Percentiles rank a stretch among this genome's conserved stretches.
phyloP scores from a whole-genome alignment of 2,329 filamentous ascomycete genomes.

The Phoma herbarum region DNA sequence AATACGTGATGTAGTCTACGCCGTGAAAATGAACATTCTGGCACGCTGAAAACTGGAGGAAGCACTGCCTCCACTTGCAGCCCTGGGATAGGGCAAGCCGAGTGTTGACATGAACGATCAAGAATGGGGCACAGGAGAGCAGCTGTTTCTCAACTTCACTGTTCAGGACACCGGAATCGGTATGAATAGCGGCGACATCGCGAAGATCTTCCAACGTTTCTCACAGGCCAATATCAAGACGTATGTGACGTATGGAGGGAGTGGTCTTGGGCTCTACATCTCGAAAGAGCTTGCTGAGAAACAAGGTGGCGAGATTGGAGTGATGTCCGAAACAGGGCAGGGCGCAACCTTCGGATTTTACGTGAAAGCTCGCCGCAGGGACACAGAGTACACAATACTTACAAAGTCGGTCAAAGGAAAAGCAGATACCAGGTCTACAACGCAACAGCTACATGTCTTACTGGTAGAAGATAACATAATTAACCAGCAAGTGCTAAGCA shows the following conservation, averaged over 20 bases:
- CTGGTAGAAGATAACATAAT: slow-evolving; percentile 53
- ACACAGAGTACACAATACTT: not conserved
- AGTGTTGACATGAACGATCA: slow-evolving; percentile 5
- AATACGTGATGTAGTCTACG: too few relatives aligned
- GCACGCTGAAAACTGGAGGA: too few relatives aligned
- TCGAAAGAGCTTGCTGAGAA: slow-evolving; percentile 36
- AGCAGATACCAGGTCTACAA: not conserved
- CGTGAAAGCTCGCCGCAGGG: slow-evolving; percentile 25
- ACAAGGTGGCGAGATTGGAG: slow-evolving; percentile 37
- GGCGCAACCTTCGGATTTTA: slow-evolving; percentile 39
- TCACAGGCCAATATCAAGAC: slow-evolving; percentile 35
- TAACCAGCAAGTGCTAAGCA: slow-evolving; percentile 49
- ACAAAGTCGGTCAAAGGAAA: not conserved
- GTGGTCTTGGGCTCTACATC: slow-evolving; percentile 42
- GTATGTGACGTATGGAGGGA: slow-evolving; percentile 47
- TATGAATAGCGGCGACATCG: not conserved
- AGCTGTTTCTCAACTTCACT: slow-evolving; percentile 12
- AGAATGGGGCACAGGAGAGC: slow-evolving; percentile 28
- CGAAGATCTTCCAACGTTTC: slow-evolving; percentile 33
- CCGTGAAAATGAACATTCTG: too few relatives aligned
- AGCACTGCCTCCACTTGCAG: too few relatives aligned
- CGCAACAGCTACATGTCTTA: slow-evolving; percentile 34
- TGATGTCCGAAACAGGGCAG: slow-evolving; percentile 17
- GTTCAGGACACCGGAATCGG: slow-evolving; percentile 10
- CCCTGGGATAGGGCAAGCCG: too few relatives aligned